Conservation (phyloP, 148 eudicot species). For the Silene latifolia region DNA sequence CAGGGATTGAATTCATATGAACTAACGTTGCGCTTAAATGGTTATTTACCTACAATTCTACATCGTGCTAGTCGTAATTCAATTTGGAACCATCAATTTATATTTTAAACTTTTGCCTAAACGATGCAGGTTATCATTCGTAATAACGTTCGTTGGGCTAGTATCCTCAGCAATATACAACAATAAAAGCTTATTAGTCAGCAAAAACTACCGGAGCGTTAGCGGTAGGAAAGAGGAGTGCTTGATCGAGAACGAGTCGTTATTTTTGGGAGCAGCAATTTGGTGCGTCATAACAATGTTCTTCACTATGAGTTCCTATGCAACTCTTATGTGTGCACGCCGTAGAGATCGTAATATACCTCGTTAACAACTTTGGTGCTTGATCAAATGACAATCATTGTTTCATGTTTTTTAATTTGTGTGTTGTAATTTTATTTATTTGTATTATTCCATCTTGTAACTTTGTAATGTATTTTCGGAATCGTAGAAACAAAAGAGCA, state of each 20-base stretch:
- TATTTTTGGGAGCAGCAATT: conserved; percentile 24
- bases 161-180: conserved; percentile 6
- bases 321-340: background rate
- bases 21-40: too few relatives aligned
- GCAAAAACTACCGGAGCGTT: background rate
- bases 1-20: too few relatives aligned
- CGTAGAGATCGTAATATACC: background rate
- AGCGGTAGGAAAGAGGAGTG: background rate
- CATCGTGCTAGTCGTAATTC: too few relatives aligned
- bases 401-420: too few relatives aligned
- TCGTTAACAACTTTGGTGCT: background rate
- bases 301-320: conserved; percentile 17
- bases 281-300: conserved; percentile 21
- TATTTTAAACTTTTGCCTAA: too few relatives aligned
- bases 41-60: too few relatives aligned
- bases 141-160: conserved; percentile 11
- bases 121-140: conserved; percentile 21
- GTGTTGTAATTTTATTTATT: too few relatives aligned
- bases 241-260: background rate
- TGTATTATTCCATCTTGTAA: too few relatives aligned
- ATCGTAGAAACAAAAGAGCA: too few relatives aligned
- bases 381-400: background rate
- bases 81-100: too few relatives aligned
- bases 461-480: too few relatives aligned
- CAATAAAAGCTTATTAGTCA: conserved; percentile 2